Evolutionary conservation across 495 filamentous ascomycete species (phyloP), one percentile per base, ranked within the genome.

Genomic region (Tuber indicum): DNA sequence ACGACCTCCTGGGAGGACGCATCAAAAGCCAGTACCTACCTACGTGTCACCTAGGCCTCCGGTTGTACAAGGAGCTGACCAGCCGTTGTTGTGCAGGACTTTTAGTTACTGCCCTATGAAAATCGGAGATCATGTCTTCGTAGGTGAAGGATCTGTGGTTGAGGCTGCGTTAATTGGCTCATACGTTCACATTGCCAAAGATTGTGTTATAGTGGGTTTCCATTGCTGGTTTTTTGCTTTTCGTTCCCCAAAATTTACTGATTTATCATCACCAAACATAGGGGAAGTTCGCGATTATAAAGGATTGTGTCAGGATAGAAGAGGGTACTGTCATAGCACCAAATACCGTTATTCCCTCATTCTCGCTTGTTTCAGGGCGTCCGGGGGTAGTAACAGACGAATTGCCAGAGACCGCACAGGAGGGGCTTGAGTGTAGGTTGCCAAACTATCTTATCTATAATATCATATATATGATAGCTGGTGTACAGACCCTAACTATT

Each of bases 291-390:
- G 90, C 90, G 52, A 94, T 98, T 58, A 88, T 99, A 79, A 97
- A 97, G 85, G 95, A 98, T 83, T 93, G 91, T 84, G 92, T 93
- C 47, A 89, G 90, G 77, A 91, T 99, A 73, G 86, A 98, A 75
- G 92, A 96, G 78, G 92, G 91, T 17, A 89, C 91, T 8, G 91
- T 97, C 70, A 88, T 99, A 26, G 92, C 96, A 12, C 87, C 90
- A 23, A 91, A 92, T 75, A 97, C 96, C 91, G 93, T 98, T 19
- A 92, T 98, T 77, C 93, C 94, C 45, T 92, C 92, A 82, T 95
- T 93, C 85, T 91, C 89, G 81, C 88, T 98, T 69, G 94, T 99
- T 26, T 93, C 90, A 0, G 94, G 94, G 0, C 86, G 90, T 81
- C 94, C 94, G 5, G 94, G 91, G 6, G 86, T 92, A 71, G 91